Percentiles rank a stretch among this genome's conserved stretches.
phyloP scores from a whole-genome alignment of 805 yeast species.

The Pichia occidentalis region DNA sequence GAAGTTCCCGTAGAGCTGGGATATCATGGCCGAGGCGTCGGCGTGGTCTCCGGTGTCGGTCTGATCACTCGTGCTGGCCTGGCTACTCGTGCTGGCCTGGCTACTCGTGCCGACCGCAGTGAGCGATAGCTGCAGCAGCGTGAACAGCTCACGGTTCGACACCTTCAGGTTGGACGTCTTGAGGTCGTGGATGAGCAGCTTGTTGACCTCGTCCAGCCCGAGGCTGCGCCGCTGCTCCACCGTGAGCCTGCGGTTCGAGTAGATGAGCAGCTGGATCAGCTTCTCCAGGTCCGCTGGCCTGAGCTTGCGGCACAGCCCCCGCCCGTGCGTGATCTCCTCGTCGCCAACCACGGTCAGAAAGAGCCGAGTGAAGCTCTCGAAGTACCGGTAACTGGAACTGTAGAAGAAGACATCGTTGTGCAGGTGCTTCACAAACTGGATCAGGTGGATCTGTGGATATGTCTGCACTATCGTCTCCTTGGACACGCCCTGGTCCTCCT shows the following conservation, averaged over 20 bases:
- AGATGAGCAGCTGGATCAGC: slow-evolving; percentile 9
- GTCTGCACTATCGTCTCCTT: slow-evolving; percentile 5
- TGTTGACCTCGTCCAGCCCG: slow-evolving; percentile 1
- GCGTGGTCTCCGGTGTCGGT: too few relatives aligned
- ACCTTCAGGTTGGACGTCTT: slow-evolving; percentile 3
- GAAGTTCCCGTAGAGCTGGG: slow-evolving; percentile 9
- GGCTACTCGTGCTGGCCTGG: too few relatives aligned
- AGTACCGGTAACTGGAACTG: slow-evolving; percentile 6
- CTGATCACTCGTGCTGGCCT: too few relatives aligned
- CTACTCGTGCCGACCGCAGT: too few relatives aligned
- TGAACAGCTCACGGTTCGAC: slow-evolving; percentile 14
- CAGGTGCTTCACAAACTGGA: slow-evolving; percentile 11
- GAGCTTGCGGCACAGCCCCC: slow-evolving; percentile 6
- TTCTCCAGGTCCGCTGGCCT: slow-evolving; percentile 13
- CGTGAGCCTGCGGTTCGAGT: slow-evolving; percentile 4
- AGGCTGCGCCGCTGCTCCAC: slow-evolving; percentile 1
- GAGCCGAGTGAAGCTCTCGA: slow-evolving; percentile 4
- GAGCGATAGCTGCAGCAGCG: slow-evolving; percentile 10
- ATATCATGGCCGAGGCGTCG: too few relatives aligned
- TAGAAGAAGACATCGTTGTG: slow-evolving; percentile 8
- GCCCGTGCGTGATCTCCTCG: background rate
- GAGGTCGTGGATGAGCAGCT: slow-evolving; percentile 7
- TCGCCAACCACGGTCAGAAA: slow-evolving; percentile 6
- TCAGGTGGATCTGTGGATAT: background rate
- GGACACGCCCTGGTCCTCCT: background rate